phyloP scores from a whole-genome alignment of 2,329 filamentous ascomycete genomes.

The Ophiostoma ulmi region DNA sequence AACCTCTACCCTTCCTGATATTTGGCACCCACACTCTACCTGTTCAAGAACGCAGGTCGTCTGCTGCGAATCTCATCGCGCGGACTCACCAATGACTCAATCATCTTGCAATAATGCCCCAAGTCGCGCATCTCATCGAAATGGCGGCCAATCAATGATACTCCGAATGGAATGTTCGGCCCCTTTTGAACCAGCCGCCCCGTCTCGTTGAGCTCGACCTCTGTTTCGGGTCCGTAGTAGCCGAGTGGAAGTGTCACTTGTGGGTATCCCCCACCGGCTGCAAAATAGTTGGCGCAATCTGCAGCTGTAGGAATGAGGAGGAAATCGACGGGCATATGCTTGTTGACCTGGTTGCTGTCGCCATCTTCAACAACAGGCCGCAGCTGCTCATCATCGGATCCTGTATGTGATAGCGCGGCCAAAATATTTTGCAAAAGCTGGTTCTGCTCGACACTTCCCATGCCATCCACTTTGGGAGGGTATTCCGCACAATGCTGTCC shows the following conservation, averaged over 20 bases:
- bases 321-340: conserved; percentile 46
- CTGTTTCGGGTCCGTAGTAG: conserved; percentile 47
- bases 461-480: conserved; percentile 38
- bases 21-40: no score
- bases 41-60: background rate
- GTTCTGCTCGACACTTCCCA: no score
- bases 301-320: conserved; percentile 52
- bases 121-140: background rate
- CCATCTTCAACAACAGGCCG: no score
- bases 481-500: conserved; percentile 9
- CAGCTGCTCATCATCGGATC: no score
- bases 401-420: no score
- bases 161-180: conserved; percentile 39
- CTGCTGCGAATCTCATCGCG: background rate
- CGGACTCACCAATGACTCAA: background rate
- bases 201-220: conserved; percentile 39
- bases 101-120: background rate
- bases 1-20: no score
- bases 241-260: conserved; percentile 61
- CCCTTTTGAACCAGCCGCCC: conserved; percentile 48
- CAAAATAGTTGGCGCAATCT: conserved; percentile 52
- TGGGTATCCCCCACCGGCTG: conserved; percentile 54
- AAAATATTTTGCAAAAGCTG: no score
- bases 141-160: background rate
- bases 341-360: conserved; percentile 9